These are phyloP conservation scores for Colletotrichum karsti DNA, from an alignment of 2,329 filamentous ascomycete genomes.

Conservation along the genomic window DNA sequence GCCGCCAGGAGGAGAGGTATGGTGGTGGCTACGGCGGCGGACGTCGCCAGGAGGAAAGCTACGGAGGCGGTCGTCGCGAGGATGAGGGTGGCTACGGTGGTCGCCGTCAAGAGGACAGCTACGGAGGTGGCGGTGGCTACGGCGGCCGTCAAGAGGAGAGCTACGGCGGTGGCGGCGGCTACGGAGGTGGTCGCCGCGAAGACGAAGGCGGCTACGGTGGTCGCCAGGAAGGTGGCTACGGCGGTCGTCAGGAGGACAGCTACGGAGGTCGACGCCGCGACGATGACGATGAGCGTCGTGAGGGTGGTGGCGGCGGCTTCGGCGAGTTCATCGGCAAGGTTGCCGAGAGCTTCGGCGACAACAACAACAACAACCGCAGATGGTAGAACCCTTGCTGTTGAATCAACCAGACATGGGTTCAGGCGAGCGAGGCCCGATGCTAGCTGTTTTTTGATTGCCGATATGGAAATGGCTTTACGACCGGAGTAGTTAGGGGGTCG, in stretches of 20 bases:
- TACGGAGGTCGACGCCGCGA: conserved; percentile 30
- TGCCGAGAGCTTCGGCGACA: conserved; percentile 25
- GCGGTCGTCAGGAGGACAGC: conserved; percentile 30
- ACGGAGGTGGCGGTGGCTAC: conserved; percentile 21
- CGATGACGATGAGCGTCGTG: conserved; percentile 10
- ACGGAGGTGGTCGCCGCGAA: conserved; percentile 2
- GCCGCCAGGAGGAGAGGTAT: conserved; percentile 21
- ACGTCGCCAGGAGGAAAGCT: conserved; percentile 32
- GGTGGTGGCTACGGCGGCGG: conserved; percentile 30
- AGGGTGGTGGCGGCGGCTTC: conserved; percentile 27
- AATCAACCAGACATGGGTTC: not conserved
- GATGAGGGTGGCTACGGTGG: conserved; percentile 16
- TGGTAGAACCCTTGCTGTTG: conserved; percentile 8
- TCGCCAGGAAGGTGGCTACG: conserved; percentile 30
- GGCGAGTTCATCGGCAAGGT: conserved; percentile 33
- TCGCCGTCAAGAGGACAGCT: conserved; percentile 11
- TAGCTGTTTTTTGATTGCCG: not conserved
- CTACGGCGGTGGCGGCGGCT: conserved; percentile 32
- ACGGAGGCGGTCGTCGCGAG: conserved; percentile 35
- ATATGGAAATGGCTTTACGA: not conserved
- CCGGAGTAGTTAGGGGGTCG: not conserved
- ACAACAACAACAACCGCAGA: conserved; percentile 27
- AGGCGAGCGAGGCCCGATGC: not conserved
- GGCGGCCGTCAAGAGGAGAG: conserved; percentile 33
- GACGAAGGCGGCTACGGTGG: conserved; percentile 7